A percentile compares a stretch with the other conserved stretches of the same genome.
Evolutionary conservation across 2,329 filamentous ascomycete species (phyloP).

Genomic region (Lachnellula arida): DNA sequence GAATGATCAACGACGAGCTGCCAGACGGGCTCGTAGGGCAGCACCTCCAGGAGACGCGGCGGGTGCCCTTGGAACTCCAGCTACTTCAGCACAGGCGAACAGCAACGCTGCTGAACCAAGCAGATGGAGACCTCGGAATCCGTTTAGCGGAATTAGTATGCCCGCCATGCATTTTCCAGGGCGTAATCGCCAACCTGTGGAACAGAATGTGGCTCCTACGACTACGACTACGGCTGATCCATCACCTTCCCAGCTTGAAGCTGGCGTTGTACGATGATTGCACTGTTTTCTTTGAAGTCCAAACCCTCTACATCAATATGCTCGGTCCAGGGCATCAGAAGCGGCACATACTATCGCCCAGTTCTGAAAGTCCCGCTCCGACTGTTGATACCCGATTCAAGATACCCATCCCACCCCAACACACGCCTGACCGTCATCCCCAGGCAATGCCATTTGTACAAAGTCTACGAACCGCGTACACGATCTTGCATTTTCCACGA

Average conservation of each 20-base stretch:
- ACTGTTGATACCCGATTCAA: not conserved
- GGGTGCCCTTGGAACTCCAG: not conserved
- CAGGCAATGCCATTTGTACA: not conserved
- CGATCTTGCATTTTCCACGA: not conserved
- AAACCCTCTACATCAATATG: too few species aligned
- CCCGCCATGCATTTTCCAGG: conserved; percentile 19
- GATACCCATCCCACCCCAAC: not conserved
- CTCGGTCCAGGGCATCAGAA: too few species aligned
- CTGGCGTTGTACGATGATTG: conserved; percentile 26
- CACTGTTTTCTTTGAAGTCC: not conserved
- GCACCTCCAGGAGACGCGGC: conserved; percentile 2
- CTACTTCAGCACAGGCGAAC: conserved; percentile 4
- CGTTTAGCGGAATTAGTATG: conserved; percentile 23
- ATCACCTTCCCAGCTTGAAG: conserved; percentile 33
- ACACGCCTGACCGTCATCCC: not conserved
- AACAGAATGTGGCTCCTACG: not conserved
- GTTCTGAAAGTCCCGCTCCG: not conserved
- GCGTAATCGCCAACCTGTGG: conserved; percentile 15
- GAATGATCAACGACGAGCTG: conserved; percentile 7
- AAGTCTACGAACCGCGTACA: not conserved
- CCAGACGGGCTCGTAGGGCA: conserved; percentile 16
- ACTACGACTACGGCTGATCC: conserved; percentile 9
- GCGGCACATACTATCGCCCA: too few species aligned
- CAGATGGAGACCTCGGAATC: conserved; percentile 26
- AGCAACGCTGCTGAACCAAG: conserved; percentile 9